Base-by-base conservation (phyloP, 2,329 filamentous ascomycete genomes). In the Celoporthe dispersa region DNA sequence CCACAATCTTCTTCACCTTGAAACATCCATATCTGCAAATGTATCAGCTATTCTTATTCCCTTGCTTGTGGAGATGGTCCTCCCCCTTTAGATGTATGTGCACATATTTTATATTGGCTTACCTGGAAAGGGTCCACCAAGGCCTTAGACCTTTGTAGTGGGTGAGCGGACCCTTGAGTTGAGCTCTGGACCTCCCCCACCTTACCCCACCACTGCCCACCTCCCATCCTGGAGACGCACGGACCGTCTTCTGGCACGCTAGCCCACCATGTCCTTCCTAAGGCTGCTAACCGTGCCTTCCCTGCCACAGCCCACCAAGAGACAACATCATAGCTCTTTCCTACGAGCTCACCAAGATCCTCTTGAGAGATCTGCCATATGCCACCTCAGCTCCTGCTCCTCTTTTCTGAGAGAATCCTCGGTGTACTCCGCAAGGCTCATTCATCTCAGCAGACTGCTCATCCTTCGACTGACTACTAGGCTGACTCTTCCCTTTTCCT, bases 191-290 rank as follows among this genome's bases (percentile, higher is more conserved):
- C n/a, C 8, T 41, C 39, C 37, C 60, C 60, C 60, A 19, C 60
- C 35, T 16, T 31, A 63, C 60, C 60, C 60, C 60, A 62, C 59
- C 22, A 44, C 48, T 51, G 22, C 48, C 22, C n/a, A 5, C 25
- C 37, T 63, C 25, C 25, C 60, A 37, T 63, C 60, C 35, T 25
- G 60, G 60, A 62, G 60, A 14, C 12, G 60, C 60, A 41, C 60
- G n/a, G n/a, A 63, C 12, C 35, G 8, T 7, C 4, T 3, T 0
- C 9, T 64, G 62, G n/a, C 62, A n/a, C 39, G 22, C 31, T 8
- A 1, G 6, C 53, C 53, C 28, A 33, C 16, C 22, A 33, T 57
- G 53, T 57, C 25, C 53, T 31, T 31, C 4, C 53, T 31, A n/a
- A 33, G 4, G 53, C 53, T 31, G 19, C 28, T 57, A n/a, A n/a